Conservation (phyloP, 1,284 basidiomycete species). For the Ceratobasidium sp. region DNA sequence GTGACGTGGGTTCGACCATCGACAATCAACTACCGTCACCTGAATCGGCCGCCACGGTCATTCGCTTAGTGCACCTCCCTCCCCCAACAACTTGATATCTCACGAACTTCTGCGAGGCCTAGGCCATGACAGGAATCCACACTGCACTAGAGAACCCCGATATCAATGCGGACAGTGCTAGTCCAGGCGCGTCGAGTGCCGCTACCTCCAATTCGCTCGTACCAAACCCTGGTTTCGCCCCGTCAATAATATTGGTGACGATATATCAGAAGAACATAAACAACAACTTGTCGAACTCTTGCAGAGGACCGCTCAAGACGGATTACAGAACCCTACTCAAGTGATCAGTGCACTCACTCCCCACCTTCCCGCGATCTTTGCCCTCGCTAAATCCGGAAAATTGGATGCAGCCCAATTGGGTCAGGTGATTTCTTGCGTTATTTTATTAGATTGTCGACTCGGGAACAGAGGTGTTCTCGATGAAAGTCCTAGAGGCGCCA, state of each 20-base stretch:
- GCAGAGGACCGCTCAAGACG: slow-evolving; percentile 4
- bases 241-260: neutral
- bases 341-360: slow-evolving; percentile 14
- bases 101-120: too few relatives aligned
- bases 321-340: neutral
- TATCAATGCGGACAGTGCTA: neutral
- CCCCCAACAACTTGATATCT: too few relatives aligned
- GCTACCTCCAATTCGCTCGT: neutral
- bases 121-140: too few relatives aligned
- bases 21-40: too few relatives aligned
- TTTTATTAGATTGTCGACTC: neutral
- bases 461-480: neutral
- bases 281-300: slow-evolving; percentile 1
- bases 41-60: too few relatives aligned
- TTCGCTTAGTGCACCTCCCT: too few relatives aligned
- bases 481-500: neutral
- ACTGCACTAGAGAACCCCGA: neutral
- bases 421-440: slow-evolving; percentile 6
- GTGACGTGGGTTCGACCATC: too few relatives aligned
- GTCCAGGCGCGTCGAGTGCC: slow-evolving; percentile 5
- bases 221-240: neutral
- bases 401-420: slow-evolving; percentile 14
- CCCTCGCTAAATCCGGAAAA: slow-evolving; percentile 19
- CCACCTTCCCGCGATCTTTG: slow-evolving; percentile 31
- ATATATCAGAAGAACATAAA: neutral